phyloP scores from a whole-genome alignment of 108 stramenopile species.

The Fragilariopsis cylindrus region DNA sequence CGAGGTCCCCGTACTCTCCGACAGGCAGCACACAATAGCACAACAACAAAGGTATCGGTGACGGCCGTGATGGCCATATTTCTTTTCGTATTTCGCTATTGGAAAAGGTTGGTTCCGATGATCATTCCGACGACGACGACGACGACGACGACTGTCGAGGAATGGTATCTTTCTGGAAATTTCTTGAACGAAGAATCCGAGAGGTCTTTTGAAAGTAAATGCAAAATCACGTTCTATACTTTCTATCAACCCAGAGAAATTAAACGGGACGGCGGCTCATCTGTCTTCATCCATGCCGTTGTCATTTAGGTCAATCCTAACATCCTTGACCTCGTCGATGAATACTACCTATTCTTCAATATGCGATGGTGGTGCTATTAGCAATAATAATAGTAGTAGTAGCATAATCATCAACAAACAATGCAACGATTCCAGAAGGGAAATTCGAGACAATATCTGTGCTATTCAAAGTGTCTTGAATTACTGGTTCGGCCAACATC shows the following conservation, averaged over 20 bases:
- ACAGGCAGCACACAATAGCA: not conserved
- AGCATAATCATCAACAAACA: not conserved
- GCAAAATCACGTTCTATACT: too few species aligned
- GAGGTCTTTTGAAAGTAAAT: not conserved
- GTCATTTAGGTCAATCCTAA: not conserved
- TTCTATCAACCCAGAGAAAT: too few species aligned
- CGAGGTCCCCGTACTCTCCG: not conserved
- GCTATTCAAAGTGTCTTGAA: constrained; percentile 58
- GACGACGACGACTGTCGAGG: not conserved
- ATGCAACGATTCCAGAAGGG: not conserved
- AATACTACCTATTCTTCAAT: not conserved
- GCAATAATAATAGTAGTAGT: too few species aligned
- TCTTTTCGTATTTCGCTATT: not conserved
- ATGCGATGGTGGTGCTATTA: too few species aligned
- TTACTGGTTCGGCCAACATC: constrained; percentile 81
- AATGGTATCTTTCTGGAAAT: not conserved
- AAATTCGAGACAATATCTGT: constrained; percentile 33
- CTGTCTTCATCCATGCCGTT: too few species aligned
- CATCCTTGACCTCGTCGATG: not conserved
- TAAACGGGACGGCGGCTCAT: too few species aligned
- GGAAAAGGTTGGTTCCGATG: constrained; percentile 10
- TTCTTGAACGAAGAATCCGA: not conserved
- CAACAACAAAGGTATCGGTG: not conserved
- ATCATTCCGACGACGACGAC: not conserved
- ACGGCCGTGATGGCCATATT: not conserved